Evolutionary conservation across 768 basidiomycete genomes (phyloP), one percentile per base, ranked within the genome.

Genomic region (Trametes punicea): DNA sequence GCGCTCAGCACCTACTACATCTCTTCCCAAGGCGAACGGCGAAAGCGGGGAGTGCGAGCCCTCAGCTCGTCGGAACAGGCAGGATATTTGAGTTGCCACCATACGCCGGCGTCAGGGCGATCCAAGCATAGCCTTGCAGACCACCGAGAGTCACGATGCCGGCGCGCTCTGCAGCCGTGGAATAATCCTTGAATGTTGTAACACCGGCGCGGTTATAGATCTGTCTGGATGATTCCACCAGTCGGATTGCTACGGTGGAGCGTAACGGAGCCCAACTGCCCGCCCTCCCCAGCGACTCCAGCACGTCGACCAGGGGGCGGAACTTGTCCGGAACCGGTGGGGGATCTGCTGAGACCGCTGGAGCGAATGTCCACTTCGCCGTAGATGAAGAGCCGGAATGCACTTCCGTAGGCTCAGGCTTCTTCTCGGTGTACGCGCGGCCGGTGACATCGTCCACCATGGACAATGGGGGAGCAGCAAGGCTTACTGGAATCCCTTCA

Each of bases 171-270:
- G 67, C 67, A 16, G 62, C 44, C 15, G 40, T 33, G 25, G 64
- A 51, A 38, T 65, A 67, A 16, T 59, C 51, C 51, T 62, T 64
- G 55, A 69, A 62, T 31, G 50, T 33, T 2, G 48, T 26, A 13
- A 44, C 46, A 15, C 60, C 57, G 4, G 62, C 56, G 4, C 38
- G 39, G 26, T 10, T 20, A 34, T 66, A 66, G 5, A 42, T 54
- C 13, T 41, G 18, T 9, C 15, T 20, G 2, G 45, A 29, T 7
- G 49, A 9, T 25, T 46, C 31, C 26, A 54, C 7, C 13, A 52
- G 21, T 3, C 39, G 41, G 15, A 42, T 4, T 1, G 36, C 56
- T 0, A 46, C 46, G 21, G 33, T 51, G 3, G 39, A 34, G 10
- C 52, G 51, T 13, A 51, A 27, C 2, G 49, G 60, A 15, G 30